These are phyloP conservation scores for Prosopis cineraria DNA, from an alignment of 306 rosid genomes.

Conservation along the genomic window DNA sequence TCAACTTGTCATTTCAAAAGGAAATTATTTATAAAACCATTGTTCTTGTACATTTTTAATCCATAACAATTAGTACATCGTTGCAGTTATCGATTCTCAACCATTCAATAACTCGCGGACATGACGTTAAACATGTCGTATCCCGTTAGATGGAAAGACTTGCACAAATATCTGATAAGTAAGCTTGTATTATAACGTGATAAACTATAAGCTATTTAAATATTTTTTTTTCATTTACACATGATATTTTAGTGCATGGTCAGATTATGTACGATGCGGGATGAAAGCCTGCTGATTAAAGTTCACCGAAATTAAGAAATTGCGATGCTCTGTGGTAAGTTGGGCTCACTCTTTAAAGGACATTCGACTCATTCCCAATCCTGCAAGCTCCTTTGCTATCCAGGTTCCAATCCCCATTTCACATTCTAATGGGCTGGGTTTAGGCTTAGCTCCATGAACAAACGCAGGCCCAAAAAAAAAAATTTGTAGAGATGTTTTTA, in stretches of 20 bases:
- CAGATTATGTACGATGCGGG: too few relatives aligned
- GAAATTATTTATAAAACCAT: neutral
- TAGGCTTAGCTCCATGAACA: neutral
- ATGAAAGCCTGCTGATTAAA: neutral
- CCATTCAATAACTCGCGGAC: too few relatives aligned
- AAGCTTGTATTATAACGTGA: neutral
- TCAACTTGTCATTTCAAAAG: constrained; percentile 8
- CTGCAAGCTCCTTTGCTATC: neutral
- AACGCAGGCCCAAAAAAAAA: neutral
- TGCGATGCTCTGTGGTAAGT: neutral
- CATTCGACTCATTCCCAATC: neutral
- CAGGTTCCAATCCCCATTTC: neutral
- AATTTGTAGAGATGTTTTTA: too few relatives aligned
- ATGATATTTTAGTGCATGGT: too few relatives aligned
- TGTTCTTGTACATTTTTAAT: constrained; percentile 26
- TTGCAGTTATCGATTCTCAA: neutral
- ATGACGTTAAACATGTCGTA: too few relatives aligned
- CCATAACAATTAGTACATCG: constrained; percentile 5
- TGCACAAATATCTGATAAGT: neutral
- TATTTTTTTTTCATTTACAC: too few relatives aligned
- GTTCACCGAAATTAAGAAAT: neutral
- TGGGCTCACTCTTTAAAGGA: neutral
- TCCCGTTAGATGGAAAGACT: neutral
- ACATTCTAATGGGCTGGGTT: neutral
- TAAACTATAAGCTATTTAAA: too few relatives aligned